A percentile compares a stretch with the other conserved stretches of the same genome.
These are phyloP conservation scores for Neurospora sp. DNA, from an alignment of 495 filamentous ascomycete genomes.

Conservation along the genomic window DNA sequence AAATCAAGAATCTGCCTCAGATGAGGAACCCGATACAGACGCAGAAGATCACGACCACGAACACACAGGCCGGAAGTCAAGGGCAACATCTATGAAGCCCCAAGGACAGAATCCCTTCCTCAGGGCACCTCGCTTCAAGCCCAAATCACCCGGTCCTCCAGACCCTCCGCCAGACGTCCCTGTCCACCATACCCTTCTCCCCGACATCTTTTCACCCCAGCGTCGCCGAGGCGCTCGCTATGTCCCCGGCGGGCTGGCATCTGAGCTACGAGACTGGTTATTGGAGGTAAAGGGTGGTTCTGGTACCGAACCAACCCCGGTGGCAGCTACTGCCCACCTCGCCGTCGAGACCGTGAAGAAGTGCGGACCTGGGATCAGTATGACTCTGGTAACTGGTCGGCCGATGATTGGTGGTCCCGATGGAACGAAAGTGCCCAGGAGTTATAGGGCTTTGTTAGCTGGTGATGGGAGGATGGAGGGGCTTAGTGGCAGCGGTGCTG, in stretches of 20 bases:
- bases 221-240: constrained; percentile 24
- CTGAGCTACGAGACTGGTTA: constrained; percentile 37
- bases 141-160: constrained; percentile 21
- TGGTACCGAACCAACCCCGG: constrained; percentile 3
- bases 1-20: neutral
- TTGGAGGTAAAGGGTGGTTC: constrained; percentile 29
- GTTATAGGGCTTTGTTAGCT: constrained; percentile 23
- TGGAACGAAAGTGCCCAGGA: neutral
- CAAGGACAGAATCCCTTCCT: constrained; percentile 21
- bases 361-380: constrained; percentile 5
- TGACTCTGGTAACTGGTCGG: constrained; percentile 13
- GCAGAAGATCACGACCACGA: constrained; percentile 11
- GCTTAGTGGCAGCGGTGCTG: neutral
- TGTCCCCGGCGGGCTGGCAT: constrained; percentile 31
- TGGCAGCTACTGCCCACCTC: constrained; percentile 10
- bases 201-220: constrained; percentile 35
- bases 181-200: constrained; percentile 7
- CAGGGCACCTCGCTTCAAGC: constrained; percentile 32
- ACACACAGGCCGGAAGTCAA: neutral
- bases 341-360: constrained; percentile 13
- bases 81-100: neutral
- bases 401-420: neutral
- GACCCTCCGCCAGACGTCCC: constrained; percentile 5
- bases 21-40: neutral
- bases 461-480: constrained; percentile 23